phyloP scores from a whole-genome alignment of 1,284 basidiomycete species.

The Apiotrichum akiyoshidainum region DNA sequence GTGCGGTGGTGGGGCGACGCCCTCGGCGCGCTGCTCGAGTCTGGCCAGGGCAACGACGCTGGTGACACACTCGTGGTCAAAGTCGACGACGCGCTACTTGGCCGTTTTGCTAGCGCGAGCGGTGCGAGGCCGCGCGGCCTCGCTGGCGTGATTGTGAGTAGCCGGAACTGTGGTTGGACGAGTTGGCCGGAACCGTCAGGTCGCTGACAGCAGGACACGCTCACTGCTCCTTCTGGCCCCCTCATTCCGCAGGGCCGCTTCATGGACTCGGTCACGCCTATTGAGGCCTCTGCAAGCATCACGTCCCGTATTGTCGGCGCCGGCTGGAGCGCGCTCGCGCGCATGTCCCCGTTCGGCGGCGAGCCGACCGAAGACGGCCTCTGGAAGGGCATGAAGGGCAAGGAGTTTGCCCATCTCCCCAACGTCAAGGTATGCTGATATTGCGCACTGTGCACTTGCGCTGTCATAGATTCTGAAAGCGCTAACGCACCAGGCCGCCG shows the following conservation, averaged over 20 bases:
- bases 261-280: conserved; percentile 59
- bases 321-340: conserved; percentile 68
- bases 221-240: conserved; percentile 33
- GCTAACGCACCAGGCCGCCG: conserved; percentile 55
- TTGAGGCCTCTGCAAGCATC: conserved; percentile 68
- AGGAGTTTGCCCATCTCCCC: conserved; percentile 67
- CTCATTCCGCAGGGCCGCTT: conserved; percentile 61
- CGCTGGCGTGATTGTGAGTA: conserved; percentile 73
- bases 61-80: conserved; percentile 63
- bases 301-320: conserved; percentile 71
- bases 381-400: conserved; percentile 63
- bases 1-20: conserved; percentile 81
- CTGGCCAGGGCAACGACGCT: conserved; percentile 50
- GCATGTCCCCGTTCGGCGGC: conserved; percentile 56
- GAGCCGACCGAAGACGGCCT: conserved; percentile 58
- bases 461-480: not conserved
- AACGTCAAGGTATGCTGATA: conserved; percentile 39
- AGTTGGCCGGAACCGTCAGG: conserved; percentile 45
- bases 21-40: conserved; percentile 60
- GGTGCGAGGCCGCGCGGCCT: conserved; percentile 69
- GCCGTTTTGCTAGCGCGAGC: conserved; percentile 55
- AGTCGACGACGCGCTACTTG: conserved; percentile 61
- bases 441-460: not conserved
- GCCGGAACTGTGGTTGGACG: conserved; percentile 51
- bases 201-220: conserved; percentile 25